Conservation (phyloP, 306 rosid genomes). For the Mimosa bimucronata region DNA sequence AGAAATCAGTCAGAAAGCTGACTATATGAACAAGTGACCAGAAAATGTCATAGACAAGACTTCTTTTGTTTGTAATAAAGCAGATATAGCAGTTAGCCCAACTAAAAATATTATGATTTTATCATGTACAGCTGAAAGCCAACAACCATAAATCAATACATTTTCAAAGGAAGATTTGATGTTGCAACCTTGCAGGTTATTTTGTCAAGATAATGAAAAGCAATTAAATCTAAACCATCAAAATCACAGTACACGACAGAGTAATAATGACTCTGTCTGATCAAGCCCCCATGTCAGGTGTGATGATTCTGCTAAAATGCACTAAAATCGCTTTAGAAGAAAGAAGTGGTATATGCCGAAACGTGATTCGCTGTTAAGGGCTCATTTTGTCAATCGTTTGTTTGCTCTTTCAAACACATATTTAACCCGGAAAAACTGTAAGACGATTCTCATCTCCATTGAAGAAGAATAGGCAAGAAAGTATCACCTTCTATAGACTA, state of each 20-base stretch:
- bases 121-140: constrained; percentile 11
- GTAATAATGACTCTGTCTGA: not conserved
- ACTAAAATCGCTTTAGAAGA: not conserved
- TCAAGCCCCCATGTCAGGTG: not conserved
- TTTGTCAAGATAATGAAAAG: not conserved
- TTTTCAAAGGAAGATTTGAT: not conserved
- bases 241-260: not conserved
- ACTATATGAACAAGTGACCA: constrained; percentile 9
- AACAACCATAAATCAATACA: constrained; percentile 9
- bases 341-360: too few species aligned
- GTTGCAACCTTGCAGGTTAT: not conserved
- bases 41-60: not conserved
- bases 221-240: not conserved
- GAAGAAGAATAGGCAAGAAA: too few species aligned
- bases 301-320: not conserved
- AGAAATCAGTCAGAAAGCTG: not conserved
- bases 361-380: too few species aligned
- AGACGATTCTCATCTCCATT: too few species aligned
- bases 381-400: too few species aligned
- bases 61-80: not conserved
- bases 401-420: too few species aligned
- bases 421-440: too few species aligned
- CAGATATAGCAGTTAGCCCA: not conserved
- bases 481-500: not conserved
- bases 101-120: not conserved